Base-by-base conservation (phyloP, 257 asterid species). In the Orobanche coerulescens region DNA sequence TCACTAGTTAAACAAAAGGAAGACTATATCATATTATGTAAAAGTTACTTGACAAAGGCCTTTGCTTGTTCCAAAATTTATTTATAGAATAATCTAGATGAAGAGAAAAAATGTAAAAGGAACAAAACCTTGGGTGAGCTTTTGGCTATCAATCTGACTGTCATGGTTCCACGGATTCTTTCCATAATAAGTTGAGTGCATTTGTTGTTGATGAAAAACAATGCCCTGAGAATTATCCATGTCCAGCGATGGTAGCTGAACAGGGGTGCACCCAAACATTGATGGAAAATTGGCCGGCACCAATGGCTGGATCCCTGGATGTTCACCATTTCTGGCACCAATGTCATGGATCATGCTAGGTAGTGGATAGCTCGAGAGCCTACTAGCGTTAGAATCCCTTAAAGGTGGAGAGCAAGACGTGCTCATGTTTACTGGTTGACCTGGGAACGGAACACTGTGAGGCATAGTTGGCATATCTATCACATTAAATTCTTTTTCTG, bases 221-320 rank as follows among this genome's bases (percentile, higher is more conserved):
- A 69, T 30, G 65, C 73, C 69, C 47, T 78, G 82, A 55, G 85
- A 70, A 73, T 79, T 87, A 69, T 85, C 96, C 70, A 77, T 82
- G 71, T 87, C 95, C 36, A 85, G 51, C 31, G 78, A 68, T n/a
- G 98, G 96, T 65, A 88, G 83, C 77, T 79, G 94, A 64, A 82
- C 74, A 58, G 90, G 59, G 49, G 80, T 15, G 81, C 86, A 85
- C 55, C 89, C 96, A 81, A 82, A 86, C 87, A 81, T 82, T 53
- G 77, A 42, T 6, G 95, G 95, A 65, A 77, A 69, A 55, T 79
- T 87, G 67, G 88, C 72, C 49, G 88, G 81, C 55, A 72, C 37
- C 62, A 78, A 77, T 1, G 82, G 59, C 56, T 75, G 95, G 50
- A n/a, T n/a, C n/a, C n/a, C n/a, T n/a, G n/a, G n/a, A n/a, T n/a